Evolutionary conservation across 208 protist genomes (phyloP).

Genomic region (Kentomonas sorsogonicus): DNA sequence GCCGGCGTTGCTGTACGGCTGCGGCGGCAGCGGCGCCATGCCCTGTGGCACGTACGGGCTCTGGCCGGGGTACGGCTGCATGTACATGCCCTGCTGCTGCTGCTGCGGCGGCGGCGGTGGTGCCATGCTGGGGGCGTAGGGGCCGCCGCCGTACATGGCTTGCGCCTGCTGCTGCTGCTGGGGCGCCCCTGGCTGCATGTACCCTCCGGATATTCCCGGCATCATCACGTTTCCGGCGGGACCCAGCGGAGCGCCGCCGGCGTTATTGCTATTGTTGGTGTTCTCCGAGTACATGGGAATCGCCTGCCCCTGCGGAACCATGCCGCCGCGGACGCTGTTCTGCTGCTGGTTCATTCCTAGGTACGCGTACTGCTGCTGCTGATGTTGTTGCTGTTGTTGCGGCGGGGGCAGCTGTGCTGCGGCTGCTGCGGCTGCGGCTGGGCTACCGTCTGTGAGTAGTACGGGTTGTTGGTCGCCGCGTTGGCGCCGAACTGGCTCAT

Average conservation of each 20-base stretch:
- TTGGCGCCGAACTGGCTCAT: neutral
- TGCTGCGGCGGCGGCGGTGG: neutral
- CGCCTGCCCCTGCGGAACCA: too few species aligned
- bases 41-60: neutral
- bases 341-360: neutral
- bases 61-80: neutral
- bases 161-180: constrained; percentile 13
- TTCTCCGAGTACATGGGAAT: too few species aligned
- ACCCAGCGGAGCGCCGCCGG: too few species aligned
- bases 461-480: neutral
- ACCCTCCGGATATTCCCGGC: too few species aligned
- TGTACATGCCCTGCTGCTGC: neutral
- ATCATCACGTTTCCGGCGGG: too few species aligned
- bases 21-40: constrained; percentile 7
- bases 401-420: neutral
- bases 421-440: neutral
- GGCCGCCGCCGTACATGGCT: neutral
- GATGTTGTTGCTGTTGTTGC: neutral
- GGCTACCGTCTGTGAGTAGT: neutral
- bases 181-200: neutral
- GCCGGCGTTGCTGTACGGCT: neutral
- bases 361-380: constrained; percentile 7
- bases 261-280: too few species aligned
- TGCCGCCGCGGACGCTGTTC: too few species aligned
- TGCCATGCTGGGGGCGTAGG: constrained; percentile 2